A percentile compares a stretch with the other conserved stretches of the same genome.
Conservation (phyloP, 2,329 filamentous ascomycete genomes). For the Fusarium oligoseptatum region DNA sequence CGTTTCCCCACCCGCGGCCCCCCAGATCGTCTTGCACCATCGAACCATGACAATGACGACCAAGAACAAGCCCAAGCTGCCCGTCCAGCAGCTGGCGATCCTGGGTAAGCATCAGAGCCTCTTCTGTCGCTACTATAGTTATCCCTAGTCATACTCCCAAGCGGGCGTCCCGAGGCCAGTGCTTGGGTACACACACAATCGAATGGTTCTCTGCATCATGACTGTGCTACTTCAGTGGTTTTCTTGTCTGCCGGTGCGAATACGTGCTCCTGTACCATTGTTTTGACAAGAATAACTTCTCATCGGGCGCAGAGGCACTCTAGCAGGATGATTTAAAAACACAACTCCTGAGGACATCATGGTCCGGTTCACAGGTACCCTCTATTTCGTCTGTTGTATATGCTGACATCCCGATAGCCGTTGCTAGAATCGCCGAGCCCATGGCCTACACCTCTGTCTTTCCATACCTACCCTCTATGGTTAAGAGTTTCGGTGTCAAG, state of each 20-base stretch:
- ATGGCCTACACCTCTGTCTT: conserved; percentile 79
- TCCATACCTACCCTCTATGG: conserved; percentile 83
- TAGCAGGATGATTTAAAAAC: conserved; percentile 7
- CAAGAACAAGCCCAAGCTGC: conserved; percentile 70
- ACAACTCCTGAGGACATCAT: conserved; percentile 6
- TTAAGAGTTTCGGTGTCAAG: conserved; percentile 80
- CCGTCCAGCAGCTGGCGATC: conserved; percentile 81
- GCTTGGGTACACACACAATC: neutral
- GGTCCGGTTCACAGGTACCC: conserved; percentile 34
- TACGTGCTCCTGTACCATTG: neutral
- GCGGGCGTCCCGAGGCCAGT: conserved; percentile 8
- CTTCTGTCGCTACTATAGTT: neutral
- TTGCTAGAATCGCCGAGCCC: conserved; percentile 84
- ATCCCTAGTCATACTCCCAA: neutral
- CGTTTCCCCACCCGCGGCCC: conserved; percentile 10
- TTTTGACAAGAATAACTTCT: conserved; percentile 31
- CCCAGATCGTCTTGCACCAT: conserved; percentile 18
- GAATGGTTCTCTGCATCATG: neutral
- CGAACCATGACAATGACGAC: conserved; percentile 39
- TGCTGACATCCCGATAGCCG: conserved; percentile 65
- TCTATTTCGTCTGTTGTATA: conserved; percentile 15
- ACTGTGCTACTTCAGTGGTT: neutral
- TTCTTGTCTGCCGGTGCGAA: neutral
- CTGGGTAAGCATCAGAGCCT: conserved; percentile 70
- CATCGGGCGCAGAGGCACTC: conserved; percentile 35